Evolutionary conservation across 2,329 filamentous ascomycete species (phyloP), one percentile per base, ranked within the genome.

Genomic region (Salinomyces thailandicus): DNA sequence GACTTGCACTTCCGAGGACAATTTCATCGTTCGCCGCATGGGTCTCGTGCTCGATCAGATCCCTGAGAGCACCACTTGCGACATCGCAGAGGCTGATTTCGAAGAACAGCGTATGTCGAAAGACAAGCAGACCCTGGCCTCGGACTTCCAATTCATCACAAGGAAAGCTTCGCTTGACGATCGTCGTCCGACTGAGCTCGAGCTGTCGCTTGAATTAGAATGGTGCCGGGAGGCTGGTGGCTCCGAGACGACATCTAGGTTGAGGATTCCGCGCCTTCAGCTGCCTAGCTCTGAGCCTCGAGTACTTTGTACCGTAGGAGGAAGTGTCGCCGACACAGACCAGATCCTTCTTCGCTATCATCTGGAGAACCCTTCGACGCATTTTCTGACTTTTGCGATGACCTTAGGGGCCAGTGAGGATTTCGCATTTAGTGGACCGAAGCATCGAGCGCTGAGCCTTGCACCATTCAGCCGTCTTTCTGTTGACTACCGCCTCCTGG

Each of bases 351-450:
- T 78, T 26, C 62, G 72, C 41, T 81, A 81, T 55, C 85, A 77
- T 3, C 77, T 98, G 38, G 91, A 98, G 62, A 98, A 98, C 57
- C 83, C 87, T 0, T 95, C 89, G 0, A 81, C 79, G 57, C 91
- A 98, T 59, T 93, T 94, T 61, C 73, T 98, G 33, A 94, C 87
- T 0, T 98, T 98, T 62, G 86, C 84, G 18, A 61, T 96, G 33
- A 77, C 71, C 17, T 93, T 98, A 86, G 89, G 98, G 49, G 82
- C 86, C 2, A 89, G 77, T 55, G 85, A 93, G 46, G 75, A 85
- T 36, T 96, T 96, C 61, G 89, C 86, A 0, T 96, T 98, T 60
- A 86, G 84, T 5, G 91, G 91, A 0, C 69, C 84, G 2, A 96
- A 96, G 63, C 72, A 81, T 46, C 79, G 77, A 9, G 81, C 80